phyloP scores from a whole-genome alignment of 345 rosid genomes.

The Combretum micranthum region DNA sequence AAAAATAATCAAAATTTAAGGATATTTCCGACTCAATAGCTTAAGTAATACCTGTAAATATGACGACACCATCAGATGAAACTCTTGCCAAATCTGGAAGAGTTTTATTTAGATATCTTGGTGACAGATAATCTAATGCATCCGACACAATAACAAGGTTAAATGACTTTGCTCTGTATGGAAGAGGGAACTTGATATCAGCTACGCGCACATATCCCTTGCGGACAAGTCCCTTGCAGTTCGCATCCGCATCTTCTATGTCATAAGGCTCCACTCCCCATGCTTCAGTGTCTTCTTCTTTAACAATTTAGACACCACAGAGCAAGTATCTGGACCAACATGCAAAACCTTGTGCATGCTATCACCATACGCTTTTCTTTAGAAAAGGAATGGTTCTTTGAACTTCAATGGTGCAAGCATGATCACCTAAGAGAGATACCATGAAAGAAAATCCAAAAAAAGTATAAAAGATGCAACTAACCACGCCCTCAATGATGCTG shows the following conservation, averaged over 20 bases:
- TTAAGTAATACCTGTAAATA: conserved; percentile 60
- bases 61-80: conserved; percentile 65
- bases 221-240: conserved; percentile 72
- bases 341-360: conserved; percentile 90
- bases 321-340: conserved; percentile 92
- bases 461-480: neutral
- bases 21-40: neutral
- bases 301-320: conserved; percentile 69
- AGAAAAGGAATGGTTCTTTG: conserved; percentile 74
- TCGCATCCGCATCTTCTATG: conserved; percentile 79
- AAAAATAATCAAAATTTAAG: neutral
- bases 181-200: conserved; percentile 86
- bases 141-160: conserved; percentile 92
- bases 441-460: neutral
- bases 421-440: conserved; percentile 45
- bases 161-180: conserved; percentile 85
- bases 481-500: neutral
- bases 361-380: conserved; percentile 83
- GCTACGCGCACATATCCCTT: conserved; percentile 90
- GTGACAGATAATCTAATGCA: conserved; percentile 86
- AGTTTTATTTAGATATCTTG: conserved; percentile 86
- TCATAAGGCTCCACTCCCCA: conserved; percentile 99
- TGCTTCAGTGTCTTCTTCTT: conserved; percentile 90
- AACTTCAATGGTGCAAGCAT: conserved; percentile 73
- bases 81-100: conserved; percentile 91